Base-by-base conservation (phyloP, 1,139 yeast genomes). In the Citeromyces hawaiiensis region DNA sequence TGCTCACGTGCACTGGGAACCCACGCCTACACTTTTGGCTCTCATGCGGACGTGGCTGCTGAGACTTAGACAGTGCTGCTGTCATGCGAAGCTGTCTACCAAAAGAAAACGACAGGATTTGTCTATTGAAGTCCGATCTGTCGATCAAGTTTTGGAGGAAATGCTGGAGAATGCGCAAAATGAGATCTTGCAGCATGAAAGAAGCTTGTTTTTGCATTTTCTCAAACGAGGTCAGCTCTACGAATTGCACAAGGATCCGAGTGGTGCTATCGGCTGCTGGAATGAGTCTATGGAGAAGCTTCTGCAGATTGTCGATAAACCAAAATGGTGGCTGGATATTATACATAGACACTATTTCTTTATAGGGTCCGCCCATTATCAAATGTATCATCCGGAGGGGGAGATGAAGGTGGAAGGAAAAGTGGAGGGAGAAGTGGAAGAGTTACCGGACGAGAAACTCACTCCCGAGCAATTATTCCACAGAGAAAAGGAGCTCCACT, bases 351-450 rank as follows among this genome's bases (percentile, higher is more conserved):
- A 81, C 38, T 80, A 72, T 51, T 88, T 87, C 53, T 72, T 86
- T 46, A 63, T 83, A 34, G 98, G 87, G 0, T 81, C 95, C 0
- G 79, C 87, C 0, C 77, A 83, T 54, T 88, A 74, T 49, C 87
- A 82, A 50, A 56, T 66, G 35, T 66, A 74, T 47, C 68, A 71
- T 45, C 63, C 62, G 11, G 5, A 21, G n/a, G 18, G 29, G 11
- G 44, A 49, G n/a, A n/a, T n/a, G n/a, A n/a, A n/a, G n/a, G n/a
- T n/a, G 19, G 45, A 42, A 9, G 41, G 34, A 9, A 21, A 36
- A 17, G 36, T 11, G 7, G 21, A 33, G 16, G 38, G 23, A 18
- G 25, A 11, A 4, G 29, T 21, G 9, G 39, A 36, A 19, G 48
- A 45, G n/a, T 30, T 50, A 19, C 42, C 43, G 13, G 47, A 45